These are phyloP conservation scores for Penicillium sp. DNA, from an alignment of 2,329 filamentous ascomycete genomes.

Conservation along the genomic window DNA sequence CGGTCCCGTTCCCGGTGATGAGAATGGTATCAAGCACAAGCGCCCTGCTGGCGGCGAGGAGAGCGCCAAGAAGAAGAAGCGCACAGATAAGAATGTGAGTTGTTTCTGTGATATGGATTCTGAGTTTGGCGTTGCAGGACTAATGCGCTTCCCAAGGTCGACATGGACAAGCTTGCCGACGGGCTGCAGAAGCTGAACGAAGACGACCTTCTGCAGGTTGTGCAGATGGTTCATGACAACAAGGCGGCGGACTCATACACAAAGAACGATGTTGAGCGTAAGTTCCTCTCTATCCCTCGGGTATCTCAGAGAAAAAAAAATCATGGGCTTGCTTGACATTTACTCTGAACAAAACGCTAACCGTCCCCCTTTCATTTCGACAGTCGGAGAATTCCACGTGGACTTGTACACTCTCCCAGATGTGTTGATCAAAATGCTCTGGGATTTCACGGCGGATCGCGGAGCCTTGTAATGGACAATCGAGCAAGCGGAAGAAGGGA, in stretches of 20 bases:
- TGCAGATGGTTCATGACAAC: constrained; percentile 97
- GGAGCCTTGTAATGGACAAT: constrained; percentile 32
- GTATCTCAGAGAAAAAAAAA: not conserved
- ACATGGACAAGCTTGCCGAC: constrained; percentile 96
- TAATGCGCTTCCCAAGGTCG: constrained; percentile 49
- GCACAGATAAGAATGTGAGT: constrained; percentile 59
- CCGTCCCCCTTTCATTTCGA: constrained; percentile 28
- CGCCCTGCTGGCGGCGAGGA: constrained; percentile 54
- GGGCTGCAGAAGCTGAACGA: constrained; percentile 84
- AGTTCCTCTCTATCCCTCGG: constrained; percentile 40
- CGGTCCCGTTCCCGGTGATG: constrained; percentile 75
- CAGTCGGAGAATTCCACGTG: constrained; percentile 95
- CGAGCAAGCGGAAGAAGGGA: not conserved
- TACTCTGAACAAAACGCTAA: constrained; percentile 18
- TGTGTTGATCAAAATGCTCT: constrained; percentile 82
- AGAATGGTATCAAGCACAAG: constrained; percentile 64
- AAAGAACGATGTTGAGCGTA: constrained; percentile 94
- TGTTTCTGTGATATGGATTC: too few species aligned
- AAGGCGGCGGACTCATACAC: constrained; percentile 93
- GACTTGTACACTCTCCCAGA: constrained; percentile 98
- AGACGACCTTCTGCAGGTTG: constrained; percentile 89
- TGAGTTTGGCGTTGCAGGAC: not conserved
- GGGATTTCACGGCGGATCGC: constrained; percentile 70
- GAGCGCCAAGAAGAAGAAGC: constrained; percentile 73
- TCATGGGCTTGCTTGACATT: not conserved